Evolutionary conservation across 139 green algal species (phyloP).

Genomic region (Micractinium conductrix): DNA sequence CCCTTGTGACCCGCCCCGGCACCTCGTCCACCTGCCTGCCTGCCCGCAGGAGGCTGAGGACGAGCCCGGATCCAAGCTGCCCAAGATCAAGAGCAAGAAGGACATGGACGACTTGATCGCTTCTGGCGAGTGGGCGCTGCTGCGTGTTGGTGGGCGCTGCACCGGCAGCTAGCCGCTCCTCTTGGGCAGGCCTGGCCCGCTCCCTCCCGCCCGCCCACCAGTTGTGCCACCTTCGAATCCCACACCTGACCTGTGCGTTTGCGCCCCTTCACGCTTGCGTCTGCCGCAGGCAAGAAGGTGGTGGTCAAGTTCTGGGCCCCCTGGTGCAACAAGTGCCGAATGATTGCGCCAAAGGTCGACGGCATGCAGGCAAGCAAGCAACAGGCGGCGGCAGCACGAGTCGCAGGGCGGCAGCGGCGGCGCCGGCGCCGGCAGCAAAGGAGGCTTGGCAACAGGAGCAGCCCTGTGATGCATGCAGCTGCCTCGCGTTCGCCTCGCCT

Average conservation of each 20-base stretch:
- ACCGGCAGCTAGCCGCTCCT: too few species aligned
- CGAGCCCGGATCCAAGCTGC: constrained; percentile 48
- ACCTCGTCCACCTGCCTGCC: neutral
- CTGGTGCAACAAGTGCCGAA: constrained; percentile 74
- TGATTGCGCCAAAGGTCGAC: constrained; percentile 78
- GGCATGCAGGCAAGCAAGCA: constrained; percentile 52
- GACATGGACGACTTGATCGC: constrained; percentile 50
- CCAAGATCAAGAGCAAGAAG: constrained; percentile 45
- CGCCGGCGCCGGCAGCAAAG: too few species aligned
- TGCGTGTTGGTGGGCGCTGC: neutral
- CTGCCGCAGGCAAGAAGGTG: constrained; percentile 31
- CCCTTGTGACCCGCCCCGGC: neutral
- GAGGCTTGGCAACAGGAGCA: too few species aligned
- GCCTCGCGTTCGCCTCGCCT: too few species aligned
- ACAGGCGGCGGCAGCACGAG: neutral
- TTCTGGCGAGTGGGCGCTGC: neutral
- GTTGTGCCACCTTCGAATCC: neutral
- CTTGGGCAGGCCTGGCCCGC: too few species aligned
- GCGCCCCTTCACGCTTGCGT: neutral
- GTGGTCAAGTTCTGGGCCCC: constrained; percentile 62
- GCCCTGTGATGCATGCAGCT: too few species aligned
- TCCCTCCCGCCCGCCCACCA: too few species aligned
- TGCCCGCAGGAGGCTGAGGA: constrained; percentile 24
- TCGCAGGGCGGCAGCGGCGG: neutral
- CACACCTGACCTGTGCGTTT: too few species aligned